Base-by-base conservation (phyloP, 192 early-diverging fungal genomes). In the Coemansia sp. region DNA sequence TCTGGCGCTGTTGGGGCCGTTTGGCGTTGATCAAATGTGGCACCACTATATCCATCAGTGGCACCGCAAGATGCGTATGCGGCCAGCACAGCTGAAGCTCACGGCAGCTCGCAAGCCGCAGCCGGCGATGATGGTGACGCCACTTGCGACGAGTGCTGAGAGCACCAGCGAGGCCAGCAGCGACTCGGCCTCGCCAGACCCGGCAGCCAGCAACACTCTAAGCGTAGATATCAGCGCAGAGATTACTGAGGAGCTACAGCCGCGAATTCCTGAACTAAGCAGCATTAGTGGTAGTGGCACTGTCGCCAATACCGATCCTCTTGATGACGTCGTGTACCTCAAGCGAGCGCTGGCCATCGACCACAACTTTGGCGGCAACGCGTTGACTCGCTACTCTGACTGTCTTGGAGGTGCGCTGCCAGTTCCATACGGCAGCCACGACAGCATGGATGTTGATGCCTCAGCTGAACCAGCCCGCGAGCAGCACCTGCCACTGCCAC, bases 1-100 rank as follows among this genome's bases (percentile, higher is more conserved):
- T 21, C 66, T 88, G 34, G 21, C 83, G 2, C 66, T 87, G 33
- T 79, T 95, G 28, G 95, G 95, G 0, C 87, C 91, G 3, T 94
- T 92, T 88, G 89, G 89, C 18, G 84, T 87, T 33, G 93, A 95
- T 62, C 80, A 82, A 6, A 82, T 89, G 41, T 90, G 93, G 84
- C 79, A 85, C 42, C 66, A 68, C 25, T 62, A 79, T 10, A 55
- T 89, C 48, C 75, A 75, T 1, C 69, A 80, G 35, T 64, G 82
- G 70, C 73, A 66, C 31, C 70, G 71, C 33, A 77, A 69, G 47
- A 53, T 59, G 25, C 62, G 65, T 38, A 23, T 61, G 18, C 66
- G 69, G 11, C 68, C 63, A 8, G 69, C 61, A 35, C 69, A 65
- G 14, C 26, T 38, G 18, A 57, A 26, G 38, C 58, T 21, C 0